Base-by-base conservation (phyloP, 257 asterid genomes). In the Solanum pimpinellifolium region DNA sequence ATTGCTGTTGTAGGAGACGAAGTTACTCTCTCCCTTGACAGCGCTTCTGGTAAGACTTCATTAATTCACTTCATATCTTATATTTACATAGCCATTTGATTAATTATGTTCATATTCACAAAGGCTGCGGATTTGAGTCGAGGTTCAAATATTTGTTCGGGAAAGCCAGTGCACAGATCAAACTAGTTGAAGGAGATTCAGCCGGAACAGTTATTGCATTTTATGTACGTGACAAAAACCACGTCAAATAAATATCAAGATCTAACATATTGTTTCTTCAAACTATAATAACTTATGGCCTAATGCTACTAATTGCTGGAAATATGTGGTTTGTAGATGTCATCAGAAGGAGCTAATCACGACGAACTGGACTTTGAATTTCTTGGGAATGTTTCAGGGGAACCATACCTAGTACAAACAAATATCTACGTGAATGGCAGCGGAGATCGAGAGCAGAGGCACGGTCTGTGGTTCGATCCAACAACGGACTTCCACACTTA, bases 301-400 rank as follows among this genome's bases (percentile, higher is more conserved):
- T 31, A 70, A 70, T 69, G 42, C 77, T 70, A 2, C n/a, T 31
- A 31, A 21, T 7, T 9, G 8, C 25, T 60, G n/a, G 76, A 66
- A 59, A 20, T 83, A 18, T 72, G 56, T 49, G 74, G 37, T 6
- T 21, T 82, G 94, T 89, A 93, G 96, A 88, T 91, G 92, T 46
- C 95, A 29, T 91, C 94, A 4, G 92, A 92, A 27, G 93, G 93
- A 82, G 87, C 88, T 16, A 87, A 90, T 78, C 95, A 91, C 23
- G 96, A 93, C n/a, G 96, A 93, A 88, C 90, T 93, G 44, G 96
- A 92, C 86, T 93, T 93, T 13, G 96, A 93, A 80, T 93, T 93
- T 88, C 93, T 93, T 4, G 96, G 96, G 16, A 93, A 93, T 83
- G 91, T 86, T 41, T 86, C 96, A 8, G 96, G 95, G 11, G 92